A percentile compares a stretch with the other conserved stretches of the same genome.
These are phyloP conservation scores for Nicotiana sylvestris DNA, from an alignment of 257 asterid genomes.

Conservation along the genomic window DNA sequence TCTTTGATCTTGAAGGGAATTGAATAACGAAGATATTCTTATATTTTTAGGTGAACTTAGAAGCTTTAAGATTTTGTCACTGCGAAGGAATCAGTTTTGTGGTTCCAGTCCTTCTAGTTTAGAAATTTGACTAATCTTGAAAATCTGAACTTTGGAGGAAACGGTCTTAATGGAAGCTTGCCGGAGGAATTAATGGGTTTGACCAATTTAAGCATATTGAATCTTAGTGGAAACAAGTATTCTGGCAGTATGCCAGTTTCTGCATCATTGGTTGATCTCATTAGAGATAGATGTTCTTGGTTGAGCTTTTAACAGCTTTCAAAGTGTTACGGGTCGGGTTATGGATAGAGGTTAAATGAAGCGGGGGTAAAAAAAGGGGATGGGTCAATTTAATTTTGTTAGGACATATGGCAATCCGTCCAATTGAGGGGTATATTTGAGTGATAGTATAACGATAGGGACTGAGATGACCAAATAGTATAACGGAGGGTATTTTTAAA, in stretches of 20 bases:
- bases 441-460: too few relatives aligned
- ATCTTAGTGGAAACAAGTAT: conserved; percentile 53
- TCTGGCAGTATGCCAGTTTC: conserved; percentile 36
- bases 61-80: conserved; percentile 31
- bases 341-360: too few relatives aligned
- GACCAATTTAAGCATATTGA: conserved; percentile 46
- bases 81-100: conserved; percentile 48
- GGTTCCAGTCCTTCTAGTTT: conserved; percentile 39
- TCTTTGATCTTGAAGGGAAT: conserved; percentile 63
- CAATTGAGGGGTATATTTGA: too few relatives aligned
- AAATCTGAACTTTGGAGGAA: conserved; percentile 40
- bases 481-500: too few relatives aligned
- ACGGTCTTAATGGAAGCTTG: conserved; percentile 40
- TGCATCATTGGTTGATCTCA: too few relatives aligned
- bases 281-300: too few relatives aligned
- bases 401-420: too few relatives aligned
- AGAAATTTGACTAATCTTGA: conserved; percentile 42
- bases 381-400: too few relatives aligned
- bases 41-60: conserved; percentile 28
- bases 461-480: too few relatives aligned
- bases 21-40: conserved; percentile 36
- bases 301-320: too few relatives aligned
- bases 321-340: too few relatives aligned
- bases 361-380: too few relatives aligned
- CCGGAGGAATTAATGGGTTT: conserved; percentile 38